phyloP scores from a whole-genome alignment of 2,329 filamentous ascomycete species.

The Harringtonia lauricola region DNA sequence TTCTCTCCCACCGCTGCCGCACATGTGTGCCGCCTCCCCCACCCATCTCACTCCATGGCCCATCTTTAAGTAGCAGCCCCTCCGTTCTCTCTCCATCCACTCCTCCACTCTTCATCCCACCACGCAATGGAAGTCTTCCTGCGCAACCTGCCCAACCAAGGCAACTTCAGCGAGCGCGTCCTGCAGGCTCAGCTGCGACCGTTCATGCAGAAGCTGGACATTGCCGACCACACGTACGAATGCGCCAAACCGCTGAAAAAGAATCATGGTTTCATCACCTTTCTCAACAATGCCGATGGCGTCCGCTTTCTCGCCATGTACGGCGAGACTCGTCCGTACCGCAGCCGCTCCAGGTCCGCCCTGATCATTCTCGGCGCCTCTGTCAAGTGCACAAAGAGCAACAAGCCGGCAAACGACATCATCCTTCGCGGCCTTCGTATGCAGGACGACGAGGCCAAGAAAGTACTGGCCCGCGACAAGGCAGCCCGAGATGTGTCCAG shows the following conservation, averaged over 20 bases:
- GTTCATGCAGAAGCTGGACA: constrained; percentile 26
- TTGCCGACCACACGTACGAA: constrained; percentile 24
- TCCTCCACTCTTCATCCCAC: too few relatives aligned
- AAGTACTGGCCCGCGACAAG: too few relatives aligned
- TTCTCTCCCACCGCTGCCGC: too few relatives aligned
- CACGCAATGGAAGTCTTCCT: constrained; percentile 42
- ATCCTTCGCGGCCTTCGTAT: constrained; percentile 11
- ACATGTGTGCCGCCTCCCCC: too few relatives aligned
- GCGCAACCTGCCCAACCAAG: constrained; percentile 25
- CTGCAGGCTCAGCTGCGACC: constrained; percentile 28
- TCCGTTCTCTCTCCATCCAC: too few relatives aligned
- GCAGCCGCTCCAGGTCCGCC: constrained; percentile 7
- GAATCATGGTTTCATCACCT: constrained; percentile 28
- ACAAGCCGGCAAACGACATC: constrained; percentile 6
- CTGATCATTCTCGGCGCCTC: constrained; percentile 17
- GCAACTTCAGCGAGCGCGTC: constrained; percentile 23
- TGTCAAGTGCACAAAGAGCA: constrained; percentile 19
- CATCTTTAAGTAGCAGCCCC: too few relatives aligned
- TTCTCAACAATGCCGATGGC: constrained; percentile 28
- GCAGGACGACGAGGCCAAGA: constrained; percentile 10
- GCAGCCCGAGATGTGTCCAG: too few relatives aligned
- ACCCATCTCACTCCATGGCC: too few relatives aligned
- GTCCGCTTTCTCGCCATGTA: constrained; percentile 28
- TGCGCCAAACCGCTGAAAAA: constrained; percentile 30
- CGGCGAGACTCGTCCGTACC: constrained; percentile 7